phyloP scores from a whole-genome alignment of 148 eudicot genomes.

The Pouteria glomerata region DNA sequence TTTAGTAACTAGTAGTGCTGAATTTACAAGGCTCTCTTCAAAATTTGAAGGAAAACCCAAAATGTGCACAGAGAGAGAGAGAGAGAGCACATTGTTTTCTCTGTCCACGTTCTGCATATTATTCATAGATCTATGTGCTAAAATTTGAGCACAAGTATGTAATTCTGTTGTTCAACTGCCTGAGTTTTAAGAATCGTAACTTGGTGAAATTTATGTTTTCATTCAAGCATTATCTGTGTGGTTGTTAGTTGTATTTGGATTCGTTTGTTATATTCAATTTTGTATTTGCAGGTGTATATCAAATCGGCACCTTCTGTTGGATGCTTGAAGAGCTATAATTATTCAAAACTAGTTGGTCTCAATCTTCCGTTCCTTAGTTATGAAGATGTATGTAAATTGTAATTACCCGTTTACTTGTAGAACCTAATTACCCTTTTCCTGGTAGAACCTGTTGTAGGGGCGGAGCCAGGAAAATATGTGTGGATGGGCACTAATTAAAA shows the following conservation, averaged over 20 bases:
- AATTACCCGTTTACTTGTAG: too few relatives aligned
- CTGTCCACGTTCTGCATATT: too few relatives aligned
- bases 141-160: background rate
- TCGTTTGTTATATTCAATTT: background rate
- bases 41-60: too few relatives aligned
- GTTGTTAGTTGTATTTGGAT: background rate
- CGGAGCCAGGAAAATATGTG: background rate
- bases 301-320: background rate
- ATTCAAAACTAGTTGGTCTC: background rate
- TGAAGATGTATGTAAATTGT: slow-evolving; percentile 26
- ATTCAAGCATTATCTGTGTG: background rate
- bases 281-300: background rate
- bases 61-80: too few relatives aligned
- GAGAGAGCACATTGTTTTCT: too few relatives aligned
- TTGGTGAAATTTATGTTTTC: background rate
- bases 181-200: background rate
- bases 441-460: background rate
- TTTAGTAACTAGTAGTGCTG: too few relatives aligned
- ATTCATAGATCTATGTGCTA: too few relatives aligned
- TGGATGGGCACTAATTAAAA: too few relatives aligned
- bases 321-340: background rate
- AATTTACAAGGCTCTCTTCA: too few relatives aligned
- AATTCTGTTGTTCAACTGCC: background rate
- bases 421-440: too few relatives aligned
- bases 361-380: background rate